Base-by-base conservation (phyloP, 73 alveolate species). In the Effrenium voratum region DNA sequence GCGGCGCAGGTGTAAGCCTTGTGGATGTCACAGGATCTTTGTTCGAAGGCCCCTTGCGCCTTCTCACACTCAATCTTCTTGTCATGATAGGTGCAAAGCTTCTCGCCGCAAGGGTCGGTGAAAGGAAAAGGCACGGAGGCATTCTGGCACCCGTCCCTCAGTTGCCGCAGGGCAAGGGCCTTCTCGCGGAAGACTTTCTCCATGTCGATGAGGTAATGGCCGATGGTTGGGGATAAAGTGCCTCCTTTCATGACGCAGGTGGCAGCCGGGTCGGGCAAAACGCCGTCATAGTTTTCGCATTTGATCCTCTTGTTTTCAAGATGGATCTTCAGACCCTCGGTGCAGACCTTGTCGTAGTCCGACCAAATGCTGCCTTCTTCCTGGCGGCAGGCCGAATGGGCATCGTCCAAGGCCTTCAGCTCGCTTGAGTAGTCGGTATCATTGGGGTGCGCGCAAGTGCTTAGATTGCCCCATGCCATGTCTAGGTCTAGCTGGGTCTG, bases 401-500 rank as follows among this genome's bases (percentile, higher is more conserved):
- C 13, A 2, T 44, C 82, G 38, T 72, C 82, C 34, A 72, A 47
- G 28, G n/a, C 82, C 16, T 44, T 47, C 46, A 72, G 47, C 82
- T 72, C 82, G 19, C 38, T 47, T 32, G 38, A 44, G 28, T 16
- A 72, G 34, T 36, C 4, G 49, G 82, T 72, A 47, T 72, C 82
- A 15, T 72, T 72, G 82, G 82, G 82, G 49, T 72, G 82, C 24
- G 10, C 38, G 49, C 82, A 72, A 32, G 49, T 72, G 38, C 49
- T 72, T 32, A 72, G 46, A 47, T 72, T 72, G 34, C 30, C 49
- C 82, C 82, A 72, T 10, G 82, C 82, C 82, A 36, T 32, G 13
- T 72, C 82, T 28, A 72, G 49, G 38, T 72, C 82, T 0, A 72
- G n/a, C 82, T 36, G 77, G 63, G 63, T 72, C 82, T 72, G 82